Percentiles rank a stretch among this genome's conserved stretches.
Conservation (phyloP, 768 basidiomycete species). For the Ramaria sp. region DNA sequence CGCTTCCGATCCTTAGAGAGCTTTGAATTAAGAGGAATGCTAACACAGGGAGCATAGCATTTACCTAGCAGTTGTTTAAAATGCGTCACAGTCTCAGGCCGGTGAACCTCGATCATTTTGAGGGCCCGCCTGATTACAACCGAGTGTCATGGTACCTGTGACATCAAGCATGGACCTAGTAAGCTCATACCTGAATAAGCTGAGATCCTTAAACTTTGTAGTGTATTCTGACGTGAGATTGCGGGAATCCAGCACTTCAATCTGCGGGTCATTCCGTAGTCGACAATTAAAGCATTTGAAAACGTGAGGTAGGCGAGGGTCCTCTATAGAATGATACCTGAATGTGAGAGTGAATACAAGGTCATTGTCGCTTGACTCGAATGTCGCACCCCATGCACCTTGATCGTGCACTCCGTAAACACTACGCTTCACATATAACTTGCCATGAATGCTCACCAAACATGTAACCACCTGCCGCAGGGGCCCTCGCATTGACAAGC, state of each 20-base stretch:
- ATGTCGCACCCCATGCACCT: slow-evolving; percentile 51
- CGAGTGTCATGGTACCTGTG: not conserved
- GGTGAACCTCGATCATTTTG: slow-evolving; percentile 48
- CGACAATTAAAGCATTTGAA: slow-evolving; percentile 76
- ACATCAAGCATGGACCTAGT: not conserved
- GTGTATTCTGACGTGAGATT: slow-evolving; percentile 45
- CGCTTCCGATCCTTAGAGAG: slow-evolving; percentile 37
- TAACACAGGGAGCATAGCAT: slow-evolving; percentile 12
- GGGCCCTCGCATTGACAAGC: slow-evolving; percentile 55
- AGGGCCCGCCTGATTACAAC: slow-evolving; percentile 44
- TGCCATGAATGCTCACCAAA: slow-evolving; percentile 40
- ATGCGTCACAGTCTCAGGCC: slow-evolving; percentile 29
- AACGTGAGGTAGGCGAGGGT: slow-evolving; percentile 43
- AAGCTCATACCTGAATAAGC: slow-evolving; percentile 49
- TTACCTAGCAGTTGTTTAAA: slow-evolving; percentile 55
- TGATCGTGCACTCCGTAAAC: not conserved
- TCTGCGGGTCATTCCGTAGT: slow-evolving; percentile 45
- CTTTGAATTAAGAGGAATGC: not conserved
- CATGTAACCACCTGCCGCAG: slow-evolving; percentile 67
- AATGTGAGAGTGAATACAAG: not conserved
- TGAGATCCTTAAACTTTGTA: slow-evolving; percentile 55
- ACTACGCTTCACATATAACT: not conserved
- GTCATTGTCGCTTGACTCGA: not conserved
- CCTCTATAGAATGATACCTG: slow-evolving; percentile 54
- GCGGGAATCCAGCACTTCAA: slow-evolving; percentile 56